Conservation (phyloP, 176 grass and related monocot species). For the Olyra latifolia region DNA sequence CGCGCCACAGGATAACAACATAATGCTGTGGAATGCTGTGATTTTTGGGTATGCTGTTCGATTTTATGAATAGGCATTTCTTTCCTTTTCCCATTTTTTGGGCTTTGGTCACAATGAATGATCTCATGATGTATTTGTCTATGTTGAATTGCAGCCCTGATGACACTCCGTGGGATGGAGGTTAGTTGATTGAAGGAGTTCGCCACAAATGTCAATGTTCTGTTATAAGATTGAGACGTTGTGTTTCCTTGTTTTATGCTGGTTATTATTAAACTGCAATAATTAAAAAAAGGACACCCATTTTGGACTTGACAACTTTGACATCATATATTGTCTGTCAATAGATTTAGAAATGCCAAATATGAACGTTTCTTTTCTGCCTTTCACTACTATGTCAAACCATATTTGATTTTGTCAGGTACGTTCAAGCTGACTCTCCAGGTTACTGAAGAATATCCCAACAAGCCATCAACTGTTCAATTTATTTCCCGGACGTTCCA, state of each 20-base stretch:
- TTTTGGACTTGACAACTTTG: background rate
- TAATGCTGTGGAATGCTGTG: conserved; percentile 88
- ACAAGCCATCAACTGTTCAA: conserved; percentile 49
- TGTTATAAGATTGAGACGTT: background rate
- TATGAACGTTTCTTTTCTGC: too few relatives aligned
- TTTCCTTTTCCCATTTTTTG: background rate
- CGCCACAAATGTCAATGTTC: background rate
- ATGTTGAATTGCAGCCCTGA: conserved; percentile 71
- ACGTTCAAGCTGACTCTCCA: conserved; percentile 49
- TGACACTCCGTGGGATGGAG: conserved; percentile 93
- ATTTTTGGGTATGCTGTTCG: conserved; percentile 70
- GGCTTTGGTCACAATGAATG: background rate
- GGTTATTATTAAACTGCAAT: too few relatives aligned
- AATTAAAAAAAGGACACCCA: background rate
- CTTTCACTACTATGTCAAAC: background rate
- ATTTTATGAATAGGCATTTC: background rate
- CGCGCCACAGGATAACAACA: conserved; percentile 87
- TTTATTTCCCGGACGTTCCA: conserved; percentile 57
- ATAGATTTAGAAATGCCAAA: too few relatives aligned
- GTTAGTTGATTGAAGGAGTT: conserved; percentile 37
- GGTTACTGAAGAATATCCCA: conserved; percentile 46
- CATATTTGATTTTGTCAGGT: conserved; percentile 35
- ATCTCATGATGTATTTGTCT: background rate
- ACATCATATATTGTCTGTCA: too few relatives aligned
- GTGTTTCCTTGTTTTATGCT: background rate